Conservation (phyloP, 257 asterid species). For the Solanum pimpinellifolium region DNA sequence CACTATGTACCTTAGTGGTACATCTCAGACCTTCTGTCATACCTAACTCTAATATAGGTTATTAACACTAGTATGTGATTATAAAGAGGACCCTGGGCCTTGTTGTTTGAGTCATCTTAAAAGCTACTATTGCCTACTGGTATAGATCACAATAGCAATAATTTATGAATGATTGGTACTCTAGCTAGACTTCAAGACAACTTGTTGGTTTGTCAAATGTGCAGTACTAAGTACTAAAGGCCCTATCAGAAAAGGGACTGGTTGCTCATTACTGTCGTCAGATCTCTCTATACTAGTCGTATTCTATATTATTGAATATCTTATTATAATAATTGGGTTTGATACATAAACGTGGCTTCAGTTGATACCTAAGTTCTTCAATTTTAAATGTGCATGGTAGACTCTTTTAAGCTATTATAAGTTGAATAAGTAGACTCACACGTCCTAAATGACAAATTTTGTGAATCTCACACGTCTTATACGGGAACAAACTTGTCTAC, state of each 20-base stretch:
- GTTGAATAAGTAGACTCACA: neutral
- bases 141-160: neutral
- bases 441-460: no score
- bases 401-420: no score
- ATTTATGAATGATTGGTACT: neutral
- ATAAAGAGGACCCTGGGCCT: neutral
- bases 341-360: no score
- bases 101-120: neutral
- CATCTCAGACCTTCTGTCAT: neutral
- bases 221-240: neutral
- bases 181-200: neutral
- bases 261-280: neutral
- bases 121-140: neutral
- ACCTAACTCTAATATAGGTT: neutral
- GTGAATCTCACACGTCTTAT: neutral
- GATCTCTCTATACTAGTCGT: neutral
- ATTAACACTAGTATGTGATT: neutral
- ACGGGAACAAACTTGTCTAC: neutral
- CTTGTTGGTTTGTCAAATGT: neutral
- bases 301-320: neutral
- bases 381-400: no score
- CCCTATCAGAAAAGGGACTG: neutral
- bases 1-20: neutral
- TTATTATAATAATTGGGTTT: neutral
- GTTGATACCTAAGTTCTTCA: rapidly evolving